Conservation (phyloP, 1,284 basidiomycete species). For the Ganoderma meredithae region DNA sequence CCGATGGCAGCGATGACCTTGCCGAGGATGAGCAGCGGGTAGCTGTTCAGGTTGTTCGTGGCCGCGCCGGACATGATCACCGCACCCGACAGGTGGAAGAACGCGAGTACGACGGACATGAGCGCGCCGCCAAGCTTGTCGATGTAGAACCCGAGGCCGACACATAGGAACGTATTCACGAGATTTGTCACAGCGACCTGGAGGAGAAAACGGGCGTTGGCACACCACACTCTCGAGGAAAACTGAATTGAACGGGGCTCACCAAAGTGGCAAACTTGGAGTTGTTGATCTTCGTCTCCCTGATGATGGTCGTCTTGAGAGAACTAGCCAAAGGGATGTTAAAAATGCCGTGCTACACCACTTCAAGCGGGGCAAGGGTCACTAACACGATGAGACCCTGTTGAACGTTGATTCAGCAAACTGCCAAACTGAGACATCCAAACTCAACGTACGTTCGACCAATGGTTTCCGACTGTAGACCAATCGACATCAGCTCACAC, state of each 20-base stretch:
- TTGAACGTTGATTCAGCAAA: conserved; percentile 3
- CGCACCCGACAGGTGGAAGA: conserved; percentile 45
- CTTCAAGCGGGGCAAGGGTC: too few relatives aligned
- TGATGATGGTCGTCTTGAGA: conserved; percentile 54
- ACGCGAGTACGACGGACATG: conserved; percentile 47
- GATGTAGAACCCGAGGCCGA: conserved; percentile 51
- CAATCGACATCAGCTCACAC: conserved; percentile 14
- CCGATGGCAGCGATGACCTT: conserved; percentile 54
- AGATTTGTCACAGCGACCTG: conserved; percentile 53
- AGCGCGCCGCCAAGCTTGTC: conserved; percentile 52
- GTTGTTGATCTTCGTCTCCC: conserved; percentile 53
- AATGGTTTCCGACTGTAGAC: conserved; percentile 52
- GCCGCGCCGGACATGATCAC: conserved; percentile 51
- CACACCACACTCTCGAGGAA: background rate
- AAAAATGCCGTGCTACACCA: background rate
- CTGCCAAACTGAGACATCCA: conserved; percentile 9
- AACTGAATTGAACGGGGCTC: background rate
- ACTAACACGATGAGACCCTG: conserved; percentile 52
- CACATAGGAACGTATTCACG: conserved; percentile 54
- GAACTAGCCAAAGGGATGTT: conserved; percentile 36
- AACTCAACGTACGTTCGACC: conserved; percentile 47
- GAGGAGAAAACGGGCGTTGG: background rate
- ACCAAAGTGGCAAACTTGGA: conserved; percentile 54
- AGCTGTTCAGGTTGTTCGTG: conserved; percentile 51
- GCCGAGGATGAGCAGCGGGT: conserved; percentile 50